These are phyloP conservation scores for Racocetra persica DNA, from an alignment of 371 early-diverging fungal genomes.

Conservation along the genomic window DNA sequence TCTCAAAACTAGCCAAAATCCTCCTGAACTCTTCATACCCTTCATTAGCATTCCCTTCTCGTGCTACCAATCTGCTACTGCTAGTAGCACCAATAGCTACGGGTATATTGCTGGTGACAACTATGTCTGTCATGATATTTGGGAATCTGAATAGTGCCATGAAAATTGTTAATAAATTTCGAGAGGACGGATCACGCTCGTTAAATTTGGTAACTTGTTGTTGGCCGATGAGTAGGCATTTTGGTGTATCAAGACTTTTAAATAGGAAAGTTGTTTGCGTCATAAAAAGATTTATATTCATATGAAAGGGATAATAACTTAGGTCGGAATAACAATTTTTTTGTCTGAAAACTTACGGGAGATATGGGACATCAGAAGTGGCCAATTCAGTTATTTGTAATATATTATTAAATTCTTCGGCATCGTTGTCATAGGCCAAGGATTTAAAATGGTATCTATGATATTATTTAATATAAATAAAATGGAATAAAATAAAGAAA, in stretches of 20 bases:
- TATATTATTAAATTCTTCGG: slow-evolving; percentile 54
- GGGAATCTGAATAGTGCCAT: slow-evolving; percentile 73
- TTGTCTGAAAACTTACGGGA: slow-evolving; percentile 59
- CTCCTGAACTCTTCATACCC: slow-evolving; percentile 25
- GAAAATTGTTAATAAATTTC: slow-evolving; percentile 69
- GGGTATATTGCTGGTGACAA: slow-evolving; percentile 78
- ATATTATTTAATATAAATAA: slow-evolving; percentile 27
- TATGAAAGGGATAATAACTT: background rate
- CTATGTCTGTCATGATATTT: slow-evolving; percentile 71
- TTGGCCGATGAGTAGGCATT: slow-evolving; percentile 57
- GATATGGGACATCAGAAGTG: slow-evolving; percentile 53
- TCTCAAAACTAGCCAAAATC: slow-evolving; percentile 8
- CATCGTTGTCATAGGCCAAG: slow-evolving; percentile 82
- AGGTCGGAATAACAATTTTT: background rate
- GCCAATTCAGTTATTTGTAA: slow-evolving; percentile 48
- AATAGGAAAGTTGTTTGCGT: background rate
- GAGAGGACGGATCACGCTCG: slow-evolving; percentile 59
- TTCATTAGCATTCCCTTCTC: slow-evolving; percentile 11
- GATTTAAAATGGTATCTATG: slow-evolving; percentile 79
- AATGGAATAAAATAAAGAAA: background rate
- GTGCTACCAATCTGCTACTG: slow-evolving; percentile 33
- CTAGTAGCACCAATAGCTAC: slow-evolving; percentile 39
- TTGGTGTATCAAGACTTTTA: slow-evolving; percentile 46
- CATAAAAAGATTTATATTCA: background rate
- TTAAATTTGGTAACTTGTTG: slow-evolving; percentile 79